These are phyloP conservation scores for Arabidopsis arenosa DNA, from an alignment of 345 rosid species.

Conservation along the genomic window DNA sequence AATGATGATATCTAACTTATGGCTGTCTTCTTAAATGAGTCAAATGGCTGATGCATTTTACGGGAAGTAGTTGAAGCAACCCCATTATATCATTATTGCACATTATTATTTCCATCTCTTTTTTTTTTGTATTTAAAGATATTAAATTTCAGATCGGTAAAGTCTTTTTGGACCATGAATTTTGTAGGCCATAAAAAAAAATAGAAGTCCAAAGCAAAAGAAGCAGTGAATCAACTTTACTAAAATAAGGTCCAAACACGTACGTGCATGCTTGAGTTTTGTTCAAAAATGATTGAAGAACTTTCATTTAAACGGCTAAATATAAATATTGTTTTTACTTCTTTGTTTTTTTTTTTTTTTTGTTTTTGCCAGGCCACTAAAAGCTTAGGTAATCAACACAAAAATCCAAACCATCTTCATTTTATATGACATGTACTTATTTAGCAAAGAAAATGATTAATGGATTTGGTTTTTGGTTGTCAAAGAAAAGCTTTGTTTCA, in stretches of 20 bases:
- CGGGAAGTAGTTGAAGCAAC: constrained; percentile 39
- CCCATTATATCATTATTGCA: constrained; percentile 32
- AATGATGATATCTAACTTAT: constrained; percentile 34
- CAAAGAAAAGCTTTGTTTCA: background rate
- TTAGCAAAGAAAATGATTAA: too few relatives aligned
- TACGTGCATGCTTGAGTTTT: background rate
- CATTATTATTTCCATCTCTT: background rate
- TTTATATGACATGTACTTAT: too few relatives aligned
- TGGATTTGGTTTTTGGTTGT: too few relatives aligned
- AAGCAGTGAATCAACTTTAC: background rate
- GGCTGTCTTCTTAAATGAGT: constrained; percentile 42
- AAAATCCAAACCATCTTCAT: too few relatives aligned
- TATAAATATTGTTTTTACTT: too few relatives aligned
- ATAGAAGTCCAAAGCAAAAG: background rate
- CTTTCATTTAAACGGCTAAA: too few relatives aligned
- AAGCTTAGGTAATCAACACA: too few relatives aligned
- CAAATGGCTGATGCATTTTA: constrained; percentile 36
- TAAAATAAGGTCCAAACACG: background rate
- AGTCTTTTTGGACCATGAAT: background rate
- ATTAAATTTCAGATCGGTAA: background rate
- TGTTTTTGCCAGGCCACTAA: too few relatives aligned
- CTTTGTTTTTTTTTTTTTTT: too few relatives aligned
- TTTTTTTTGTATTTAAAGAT: background rate
- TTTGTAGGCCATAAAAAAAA: constrained; percentile 13
- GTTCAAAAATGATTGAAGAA: background rate